A percentile compares a stretch with the other conserved stretches of the same genome.
Conservation (phyloP, 495 filamentous ascomycete genomes). For the Penicillium salamii region DNA sequence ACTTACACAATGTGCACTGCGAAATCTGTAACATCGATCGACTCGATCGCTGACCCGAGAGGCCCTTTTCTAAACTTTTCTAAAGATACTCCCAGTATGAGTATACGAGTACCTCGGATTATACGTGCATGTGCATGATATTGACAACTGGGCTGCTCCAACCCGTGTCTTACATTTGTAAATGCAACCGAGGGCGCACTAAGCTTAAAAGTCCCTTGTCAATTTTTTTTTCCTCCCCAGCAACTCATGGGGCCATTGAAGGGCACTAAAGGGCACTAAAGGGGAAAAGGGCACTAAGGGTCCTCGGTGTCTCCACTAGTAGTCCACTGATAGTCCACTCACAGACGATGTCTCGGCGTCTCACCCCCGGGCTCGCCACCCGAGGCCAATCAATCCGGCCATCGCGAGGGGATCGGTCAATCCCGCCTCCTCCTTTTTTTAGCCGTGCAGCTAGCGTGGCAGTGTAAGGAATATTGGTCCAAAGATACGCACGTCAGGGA, state of each 20-base stretch:
- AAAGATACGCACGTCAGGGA: no score
- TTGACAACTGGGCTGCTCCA: not conserved
- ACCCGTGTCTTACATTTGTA: not conserved
- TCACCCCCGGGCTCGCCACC: not conserved
- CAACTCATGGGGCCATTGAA: not conserved
- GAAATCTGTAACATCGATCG: conserved; percentile 1
- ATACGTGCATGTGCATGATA: not conserved
- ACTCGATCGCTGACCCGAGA: not conserved
- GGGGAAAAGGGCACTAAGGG: no score
- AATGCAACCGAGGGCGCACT: not conserved
- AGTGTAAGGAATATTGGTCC: not conserved
- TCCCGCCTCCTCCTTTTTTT: conserved; percentile 11
- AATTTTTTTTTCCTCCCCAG: not conserved
- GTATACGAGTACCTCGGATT: no score
- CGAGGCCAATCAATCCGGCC: not conserved
- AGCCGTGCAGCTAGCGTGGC: not conserved
- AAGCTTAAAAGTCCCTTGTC: not conserved
- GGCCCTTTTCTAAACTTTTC: no score
- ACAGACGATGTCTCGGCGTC: not conserved
- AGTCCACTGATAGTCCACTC: not conserved
- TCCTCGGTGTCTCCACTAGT: not conserved
- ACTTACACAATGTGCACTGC: no score
- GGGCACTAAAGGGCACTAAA: no score
- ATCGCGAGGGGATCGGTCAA: not conserved
- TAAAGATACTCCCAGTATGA: no score